Base-by-base conservation (phyloP, 2,329 filamentous ascomycete genomes). In the Scytalidium lignicola region DNA sequence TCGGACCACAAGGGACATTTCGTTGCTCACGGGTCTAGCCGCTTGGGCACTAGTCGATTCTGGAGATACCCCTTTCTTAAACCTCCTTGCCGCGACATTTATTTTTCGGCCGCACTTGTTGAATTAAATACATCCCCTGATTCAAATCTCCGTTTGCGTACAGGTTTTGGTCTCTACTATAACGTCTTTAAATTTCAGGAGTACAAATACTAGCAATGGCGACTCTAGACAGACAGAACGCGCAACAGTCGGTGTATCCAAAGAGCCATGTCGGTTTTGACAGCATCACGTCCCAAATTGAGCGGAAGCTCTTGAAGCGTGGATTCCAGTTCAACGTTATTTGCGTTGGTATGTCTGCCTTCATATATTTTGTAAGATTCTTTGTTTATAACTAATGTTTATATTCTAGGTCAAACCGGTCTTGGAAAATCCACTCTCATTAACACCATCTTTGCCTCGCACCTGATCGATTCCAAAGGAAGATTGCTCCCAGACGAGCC, bases 291-390 rank as follows among this genome's bases (percentile, higher is more conserved):
- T 90, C 86, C 62, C 93, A 99, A 80, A 99, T 99, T 65, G 93
- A 99, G 85, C 88, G 89, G 78, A 99, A 99, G 86, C 86, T 97
- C 69, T 74, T 99, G 76, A 99, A 99, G 83, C 90, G 93, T 75
- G 93, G 93, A 65, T 99, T 99, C 75, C 93, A 99, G 75, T 99
- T 99, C 84, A 99, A 99, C 72, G 87, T 97, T 68, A 97, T 97
- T 73, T 96, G 91, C 71, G 93, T 97, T 71, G 93, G 93, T 97
- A 80, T 71, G 92, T 85, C 37, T 15, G 26, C n/a, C 17, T 47
- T 37, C 39, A 44, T 17, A 22, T 47, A 13, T 15, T 43, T 10
- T 28, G 26, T 6, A 48, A 43, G 12, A 17, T 39, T 10, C 19
- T 47, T 20, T 32, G 13, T 52, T 19, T 18, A 29, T 41, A 52